Evolutionary conservation across 2,329 filamentous ascomycete species (phyloP).

Genomic region (Epicoccum nigrum): DNA sequence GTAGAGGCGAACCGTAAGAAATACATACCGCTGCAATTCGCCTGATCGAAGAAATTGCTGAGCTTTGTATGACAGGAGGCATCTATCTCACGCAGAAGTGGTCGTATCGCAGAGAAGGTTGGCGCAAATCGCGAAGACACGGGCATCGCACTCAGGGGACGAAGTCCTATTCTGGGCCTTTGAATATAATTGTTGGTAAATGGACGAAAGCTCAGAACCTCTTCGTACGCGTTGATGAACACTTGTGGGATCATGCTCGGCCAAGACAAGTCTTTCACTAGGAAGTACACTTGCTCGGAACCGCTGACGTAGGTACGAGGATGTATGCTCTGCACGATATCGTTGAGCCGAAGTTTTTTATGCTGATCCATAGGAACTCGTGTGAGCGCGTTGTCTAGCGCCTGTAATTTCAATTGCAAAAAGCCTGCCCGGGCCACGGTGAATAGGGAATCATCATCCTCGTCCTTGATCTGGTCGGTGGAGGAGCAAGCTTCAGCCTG

Average conservation of each 20-base stretch:
- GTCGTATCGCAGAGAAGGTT: constrained; percentile 30
- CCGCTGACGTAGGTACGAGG: constrained; percentile 22
- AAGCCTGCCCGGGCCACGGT: constrained; percentile 26
- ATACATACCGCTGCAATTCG: constrained; percentile 24
- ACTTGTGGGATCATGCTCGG: constrained; percentile 27
- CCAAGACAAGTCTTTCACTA: constrained; percentile 22
- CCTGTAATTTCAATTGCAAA: constrained; percentile 29
- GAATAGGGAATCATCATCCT: constrained; percentile 13
- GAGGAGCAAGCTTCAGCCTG: background rate
- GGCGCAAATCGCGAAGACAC: constrained; percentile 18
- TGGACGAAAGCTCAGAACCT: constrained; percentile 17
- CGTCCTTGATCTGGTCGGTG: background rate
- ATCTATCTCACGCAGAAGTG: constrained; percentile 25
- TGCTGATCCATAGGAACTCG: constrained; percentile 2
- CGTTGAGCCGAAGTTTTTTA: constrained; percentile 4
- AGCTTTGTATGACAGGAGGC: constrained; percentile 26
- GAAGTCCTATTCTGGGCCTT: constrained; percentile 11
- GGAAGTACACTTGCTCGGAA: constrained; percentile 26
- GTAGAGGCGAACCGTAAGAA: background rate
- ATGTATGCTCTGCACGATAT: background rate
- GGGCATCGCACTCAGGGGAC: background rate
- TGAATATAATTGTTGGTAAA: constrained; percentile 23
- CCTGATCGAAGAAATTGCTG: constrained; percentile 11
- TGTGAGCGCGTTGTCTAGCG: constrained; percentile 22
- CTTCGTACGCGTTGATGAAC: constrained; percentile 27